phyloP scores from a whole-genome alignment of 2,329 filamentous ascomycete genomes.

The Chaetothyriales sp. region DNA sequence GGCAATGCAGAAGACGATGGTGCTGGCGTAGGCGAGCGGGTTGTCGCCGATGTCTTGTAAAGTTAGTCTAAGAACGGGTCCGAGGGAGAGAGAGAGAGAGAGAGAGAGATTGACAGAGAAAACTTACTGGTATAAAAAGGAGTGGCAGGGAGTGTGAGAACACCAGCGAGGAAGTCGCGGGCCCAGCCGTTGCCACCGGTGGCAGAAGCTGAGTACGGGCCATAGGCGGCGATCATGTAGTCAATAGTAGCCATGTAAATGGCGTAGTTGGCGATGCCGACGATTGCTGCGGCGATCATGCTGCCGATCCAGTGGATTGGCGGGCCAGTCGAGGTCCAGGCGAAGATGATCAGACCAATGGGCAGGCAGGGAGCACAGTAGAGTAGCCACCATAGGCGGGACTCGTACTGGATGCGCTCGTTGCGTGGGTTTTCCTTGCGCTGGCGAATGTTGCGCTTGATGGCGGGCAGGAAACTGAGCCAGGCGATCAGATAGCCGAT shows the following conservation, averaged over 20 bases:
- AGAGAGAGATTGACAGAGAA: background rate
- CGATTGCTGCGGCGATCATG: slow-evolving; percentile 44
- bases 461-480: slow-evolving; percentile 41
- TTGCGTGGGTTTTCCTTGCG: slow-evolving; percentile 32
- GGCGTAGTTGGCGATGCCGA: slow-evolving; percentile 48
- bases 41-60: slow-evolving; percentile 22
- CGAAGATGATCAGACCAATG: slow-evolving; percentile 49
- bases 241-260: slow-evolving; percentile 54
- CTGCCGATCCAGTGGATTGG: slow-evolving; percentile 46
- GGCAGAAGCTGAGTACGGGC: slow-evolving; percentile 49
- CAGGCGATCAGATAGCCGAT: slow-evolving; percentile 48
- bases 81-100: background rate
- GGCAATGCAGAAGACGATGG: slow-evolving; percentile 49
- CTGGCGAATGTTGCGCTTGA: slow-evolving; percentile 34
- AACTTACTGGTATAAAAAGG: slow-evolving; percentile 33
- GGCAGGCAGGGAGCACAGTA: slow-evolving; percentile 45
- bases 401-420: slow-evolving; percentile 49
- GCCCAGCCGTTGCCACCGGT: slow-evolving; percentile 53
- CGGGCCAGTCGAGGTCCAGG: slow-evolving; percentile 43
- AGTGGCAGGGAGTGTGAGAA: slow-evolving; percentile 45
- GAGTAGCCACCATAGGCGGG: slow-evolving; percentile 45
- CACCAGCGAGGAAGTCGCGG: slow-evolving; percentile 48
- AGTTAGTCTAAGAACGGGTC: slow-evolving; percentile 2
- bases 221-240: slow-evolving; percentile 51
- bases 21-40: slow-evolving; percentile 44